These are phyloP conservation scores for Kodamaea plutei DNA, from an alignment of 1,139 yeast genomes.

Conservation along the genomic window DNA sequence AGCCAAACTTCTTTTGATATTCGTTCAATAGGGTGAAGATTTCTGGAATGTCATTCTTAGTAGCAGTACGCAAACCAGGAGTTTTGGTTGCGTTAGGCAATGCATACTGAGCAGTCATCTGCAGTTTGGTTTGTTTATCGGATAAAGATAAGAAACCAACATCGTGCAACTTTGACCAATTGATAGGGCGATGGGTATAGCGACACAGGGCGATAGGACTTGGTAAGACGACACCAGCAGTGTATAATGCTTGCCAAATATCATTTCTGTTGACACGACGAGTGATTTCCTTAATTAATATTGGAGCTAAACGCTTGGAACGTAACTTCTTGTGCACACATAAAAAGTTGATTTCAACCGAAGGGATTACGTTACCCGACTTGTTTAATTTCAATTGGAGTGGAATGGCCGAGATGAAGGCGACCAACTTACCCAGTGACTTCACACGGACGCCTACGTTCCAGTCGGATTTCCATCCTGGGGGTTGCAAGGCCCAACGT, in stretches of 20 bases:
- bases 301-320: conserved; percentile 91
- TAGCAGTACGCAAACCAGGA: conserved; percentile 64
- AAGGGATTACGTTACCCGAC: conserved; percentile 44
- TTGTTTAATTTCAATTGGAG: conserved; percentile 59
- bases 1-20: conserved; percentile 67
- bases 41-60: conserved; percentile 55
- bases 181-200: conserved; percentile 89
- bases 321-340: conserved; percentile 93
- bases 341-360: conserved; percentile 89
- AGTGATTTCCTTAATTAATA: conserved; percentile 88
- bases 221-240: conserved; percentile 90
- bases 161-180: conserved; percentile 85
- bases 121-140: conserved; percentile 65
- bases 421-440: conserved; percentile 72
- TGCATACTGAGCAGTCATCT: conserved; percentile 78
- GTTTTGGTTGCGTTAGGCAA: conserved; percentile 58
- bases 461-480: conserved; percentile 91
- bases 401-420: conserved; percentile 91
- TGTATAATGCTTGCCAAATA: conserved; percentile 95
- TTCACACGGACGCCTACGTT: conserved; percentile 90
- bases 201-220: conserved; percentile 89
- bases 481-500: conserved; percentile 91
- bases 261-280: conserved; percentile 80
- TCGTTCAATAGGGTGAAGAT: conserved; percentile 55
- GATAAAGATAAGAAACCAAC: conserved; percentile 88